A percentile compares a stretch with the other conserved stretches of the same genome.
phyloP scores from a whole-genome alignment of 805 yeast genomes.

The Ogataea minuta region DNA sequence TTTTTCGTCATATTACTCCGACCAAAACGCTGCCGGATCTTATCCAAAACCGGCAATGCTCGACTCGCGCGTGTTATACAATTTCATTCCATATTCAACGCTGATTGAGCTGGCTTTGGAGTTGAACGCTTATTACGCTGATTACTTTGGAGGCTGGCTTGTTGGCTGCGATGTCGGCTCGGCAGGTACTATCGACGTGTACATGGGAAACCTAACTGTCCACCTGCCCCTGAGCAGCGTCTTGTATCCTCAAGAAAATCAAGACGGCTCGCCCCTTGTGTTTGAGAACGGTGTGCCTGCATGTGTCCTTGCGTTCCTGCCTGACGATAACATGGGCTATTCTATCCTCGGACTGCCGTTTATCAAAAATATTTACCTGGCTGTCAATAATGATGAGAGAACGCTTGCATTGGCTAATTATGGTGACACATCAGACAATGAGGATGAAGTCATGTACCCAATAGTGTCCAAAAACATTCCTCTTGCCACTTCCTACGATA shows the following conservation, averaged over 20 bases:
- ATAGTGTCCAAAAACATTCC: constrained; percentile 35
- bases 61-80: constrained; percentile 52
- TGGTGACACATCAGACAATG: not conserved
- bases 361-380: constrained; percentile 51
- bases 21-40: constrained; percentile 36
- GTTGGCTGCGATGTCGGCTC: constrained; percentile 55
- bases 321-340: constrained; percentile 47
- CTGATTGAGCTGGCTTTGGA: constrained; percentile 66
- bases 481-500: constrained; percentile 27
- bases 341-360: constrained; percentile 59
- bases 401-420: constrained; percentile 49
- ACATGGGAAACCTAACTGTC: constrained; percentile 51
- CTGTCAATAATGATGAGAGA: constrained; percentile 59
- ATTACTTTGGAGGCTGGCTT: constrained; percentile 51
- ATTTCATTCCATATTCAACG: constrained; percentile 53
- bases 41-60: constrained; percentile 52
- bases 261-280: constrained; percentile 37
- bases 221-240: constrained; percentile 50
- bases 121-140: constrained; percentile 60
- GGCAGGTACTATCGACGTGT: constrained; percentile 51
- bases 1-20: constrained; percentile 37
- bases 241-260: constrained; percentile 38
- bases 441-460: constrained; percentile 13
- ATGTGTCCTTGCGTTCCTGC: constrained; percentile 52
- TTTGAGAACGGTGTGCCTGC: constrained; percentile 57